Evolutionary conservation across 768 basidiomycete genomes (phyloP), one percentile per base, ranked within the genome.

Genomic region (Pleurotus pulmonarius): DNA sequence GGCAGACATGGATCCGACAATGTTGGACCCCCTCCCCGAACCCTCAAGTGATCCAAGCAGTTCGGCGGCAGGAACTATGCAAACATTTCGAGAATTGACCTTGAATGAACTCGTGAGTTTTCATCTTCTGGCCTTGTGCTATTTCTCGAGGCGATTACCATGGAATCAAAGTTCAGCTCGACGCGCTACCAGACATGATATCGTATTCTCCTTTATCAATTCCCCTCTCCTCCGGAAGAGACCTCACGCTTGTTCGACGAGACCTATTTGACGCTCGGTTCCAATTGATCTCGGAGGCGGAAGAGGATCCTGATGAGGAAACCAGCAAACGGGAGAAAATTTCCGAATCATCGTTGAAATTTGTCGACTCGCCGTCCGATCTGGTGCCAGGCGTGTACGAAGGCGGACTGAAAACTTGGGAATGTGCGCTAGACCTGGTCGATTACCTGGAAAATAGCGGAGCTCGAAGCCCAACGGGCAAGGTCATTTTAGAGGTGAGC

Each of bases 391-490:
- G 94, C 1, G 78, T 94, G 0, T 98, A 99, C 62, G 96, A 99
- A 72, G 96, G 96, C 18, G 96, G 96, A 4, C 69, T 98, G 51
- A 98, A 98, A 71, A 98, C 94, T 1, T 99, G 96, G 96, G 96
- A 99, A 69, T 96, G 93, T 61, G 90, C 91, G 46, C 71, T 94
- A 12, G 96, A 98, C 68, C 76, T 98, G 2, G 90, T 90, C 0
- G 77, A 82, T 34, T 88, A 86, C 61, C 73, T 91, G 11, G 73
- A 78, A 55, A 18, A 58, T 76, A 45, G 63, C 65, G 16, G 62
- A 62, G 25, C 51, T 57, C 4, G 18, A 11, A 16, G 15, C 12
- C 34, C 49, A 61, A 29, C 88, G 87, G 0, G 82, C 78, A 62
- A 76, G 78, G 13, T 70, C 9, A 15, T 91, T 8, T 64, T 95